Evolutionary conservation across 768 basidiomycete genomes (phyloP), one percentile per base, ranked within the genome.

Genomic region (Suillus clintonianus): DNA sequence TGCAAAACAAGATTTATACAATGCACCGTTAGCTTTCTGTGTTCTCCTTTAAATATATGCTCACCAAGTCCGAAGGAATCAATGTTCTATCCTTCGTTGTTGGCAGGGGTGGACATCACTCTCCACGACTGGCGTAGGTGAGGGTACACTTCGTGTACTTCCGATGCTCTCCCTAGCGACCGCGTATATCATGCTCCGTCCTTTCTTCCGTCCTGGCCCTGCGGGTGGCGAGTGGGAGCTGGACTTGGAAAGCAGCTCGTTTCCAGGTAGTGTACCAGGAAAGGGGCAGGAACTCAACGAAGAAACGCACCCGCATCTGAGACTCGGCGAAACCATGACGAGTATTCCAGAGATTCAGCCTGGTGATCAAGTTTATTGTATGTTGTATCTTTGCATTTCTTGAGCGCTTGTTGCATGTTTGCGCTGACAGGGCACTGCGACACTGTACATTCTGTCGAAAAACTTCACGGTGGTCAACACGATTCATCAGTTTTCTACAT

Each of bases 131-230:
- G 86, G 84, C 0, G 83, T 85, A 0, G 77, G 76, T 17, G 86
- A 90, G 70, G 89, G 89, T 14, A 90, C 89, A 0, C 78, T 90
- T 1, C 79, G 81, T 2, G 83, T 90, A n/a, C 81, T 86, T 47
- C 88, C 88, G 0, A 80, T 83, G 72, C 74, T 90, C 53, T 74
- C 75, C 0, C 79, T 87, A 22, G 75, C 86, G 8, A 82, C 86
- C 0, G 83, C 89, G 0, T 91, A 91, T 65, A 75, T 84, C 62
- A 77, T 90, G 22, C 79, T 90, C 0, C 83, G 89, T 10, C 89
- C 89, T 0, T 88, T 90, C 76, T 90, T 91, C 81, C 79, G 77
- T 57, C 81, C 79, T 5, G 66, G 68, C 15, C 61, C 68, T 22
- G 37, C 60, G 68, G 11, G 55, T 5, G 78, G 80, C 19, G 82